Evolutionary conservation across 768 basidiomycete genomes (phyloP), one percentile per base, ranked within the genome.

Genomic region (Macrolepiota albuminosa): DNA sequence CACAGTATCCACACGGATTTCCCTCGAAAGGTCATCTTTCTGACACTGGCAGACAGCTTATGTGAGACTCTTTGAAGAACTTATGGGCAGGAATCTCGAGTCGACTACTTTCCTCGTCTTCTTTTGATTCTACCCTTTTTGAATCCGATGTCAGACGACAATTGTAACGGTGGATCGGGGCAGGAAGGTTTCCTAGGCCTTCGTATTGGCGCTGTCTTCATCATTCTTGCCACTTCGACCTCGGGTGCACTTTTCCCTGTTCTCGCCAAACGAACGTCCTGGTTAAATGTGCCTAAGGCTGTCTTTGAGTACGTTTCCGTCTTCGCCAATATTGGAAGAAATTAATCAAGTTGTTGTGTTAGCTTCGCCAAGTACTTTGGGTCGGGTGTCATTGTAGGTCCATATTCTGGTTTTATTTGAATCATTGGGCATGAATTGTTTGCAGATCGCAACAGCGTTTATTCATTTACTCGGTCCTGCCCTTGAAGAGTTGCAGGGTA

Each of bases 351-450:
- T 40, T 53, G 24, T 24, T 39, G 37, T 18, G 26, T 21, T 59
- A 90, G 89, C 54, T 91, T 94, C 70, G 87, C 90, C 36, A 94
- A 93, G 72, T 93, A 88, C 71, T 95, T 95, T 72, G 93, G 93
- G 31, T 93, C 91, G 14, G 93, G 93, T 29, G 89, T 93, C 52
- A 92, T 93, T 65, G 89, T 91, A 59, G 66, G 87, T 76, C 42
- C 43, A 14, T 54, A 50, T 36, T 37, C 21, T 51, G 61, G 59
- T 45, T 56, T 37, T 7, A 14, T 26, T 54, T 52, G 11, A 45
- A 63, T 43, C 54, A 42, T 61, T 42, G 34, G 26, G 24, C 36
- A 47, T 58, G 18, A 14, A 36, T 21, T 21, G 21, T 31, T 21
- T 51, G 31, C 63, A 92, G 90, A 88, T 97, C 59, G 93, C 93